Base-by-base conservation (phyloP, 306 rosid genomes). In the Trichosanthes truncata region DNA sequence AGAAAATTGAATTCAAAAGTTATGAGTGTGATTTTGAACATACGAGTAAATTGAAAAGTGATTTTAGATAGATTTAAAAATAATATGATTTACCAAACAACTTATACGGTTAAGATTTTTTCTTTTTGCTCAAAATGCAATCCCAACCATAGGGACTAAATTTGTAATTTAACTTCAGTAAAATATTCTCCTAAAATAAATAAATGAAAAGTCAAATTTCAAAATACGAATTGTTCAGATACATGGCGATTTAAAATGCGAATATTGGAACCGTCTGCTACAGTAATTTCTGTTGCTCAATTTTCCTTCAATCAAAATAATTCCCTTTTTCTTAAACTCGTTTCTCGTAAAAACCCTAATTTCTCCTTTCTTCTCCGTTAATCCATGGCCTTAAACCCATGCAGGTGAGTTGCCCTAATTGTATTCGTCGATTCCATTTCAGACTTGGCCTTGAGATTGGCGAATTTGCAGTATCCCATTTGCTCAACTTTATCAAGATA, bases 311-410 rank as follows among this genome's bases (percentile, higher is more conserved):
- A 43, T 71, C n/a, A 10, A 41, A 69, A 72, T 14, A 46, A 13
- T 46, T 25, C 0, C 23, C 36, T 41, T 63, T 56, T 43, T 6
- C 77, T 51, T 7, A 17, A 49, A 74, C 14, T 74, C 78, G 60
- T 74, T 74, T 48, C 45, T 36, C 4, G 61, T 18, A 29, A 74
- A 51, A 74, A 74, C 78, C 78, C 78, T 74, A 74, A 72, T 72
- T 72, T 26, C 40, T 46, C 9, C 77, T 25, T 48, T 72, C 57
- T 72, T 72, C 77, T 72, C 41, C 77, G 7, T 46, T 72, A 72
- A 74, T 74, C 9, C 78, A 18, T 48, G 45, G 23, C 55, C 78
- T 48, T 74, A 74, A 74, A 74, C 78, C 78, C 78, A 74, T 74
- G 45, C 43, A 74, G 78, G 62, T 33, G 60, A 51, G 61, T 29